Percentiles rank a stretch among this genome's conserved stretches.
phyloP scores from a whole-genome alignment of 148 eudicot genomes.

The Euryodendron excelsum region DNA sequence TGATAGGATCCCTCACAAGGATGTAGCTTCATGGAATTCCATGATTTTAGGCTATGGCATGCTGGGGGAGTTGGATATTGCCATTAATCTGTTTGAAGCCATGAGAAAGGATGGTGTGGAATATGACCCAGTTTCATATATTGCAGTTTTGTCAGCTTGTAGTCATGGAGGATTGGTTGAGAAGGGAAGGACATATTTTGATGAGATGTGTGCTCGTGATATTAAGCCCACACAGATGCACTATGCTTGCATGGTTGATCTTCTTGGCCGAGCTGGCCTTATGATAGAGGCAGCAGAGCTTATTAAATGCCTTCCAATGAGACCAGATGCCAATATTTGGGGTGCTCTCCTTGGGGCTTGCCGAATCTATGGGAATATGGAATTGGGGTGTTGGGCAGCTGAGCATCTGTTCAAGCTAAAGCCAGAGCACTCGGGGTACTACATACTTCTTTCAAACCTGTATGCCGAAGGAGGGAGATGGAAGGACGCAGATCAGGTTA shows the following conservation, averaged over 20 bases:
- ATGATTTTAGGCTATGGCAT: conserved; percentile 70
- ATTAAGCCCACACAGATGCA: conserved; percentile 48
- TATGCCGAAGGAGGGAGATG: conserved; percentile 73
- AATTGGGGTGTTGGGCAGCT: conserved; percentile 62
- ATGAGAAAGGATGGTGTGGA: conserved; percentile 46
- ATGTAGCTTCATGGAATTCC: conserved; percentile 73
- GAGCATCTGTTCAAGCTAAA: conserved; percentile 57
- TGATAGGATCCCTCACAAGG: conserved; percentile 39
- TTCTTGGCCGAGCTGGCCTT: conserved; percentile 75
- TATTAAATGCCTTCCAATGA: conserved; percentile 41
- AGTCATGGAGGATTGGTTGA: conserved; percentile 75
- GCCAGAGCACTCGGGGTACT: conserved; percentile 67
- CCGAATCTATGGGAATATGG: conserved; percentile 60
- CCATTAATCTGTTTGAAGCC: conserved; percentile 53
- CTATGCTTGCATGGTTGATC: conserved; percentile 82
- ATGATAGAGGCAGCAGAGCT: conserved; percentile 56
- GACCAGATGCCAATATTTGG: conserved; percentile 67
- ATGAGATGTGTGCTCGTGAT: conserved; percentile 48
- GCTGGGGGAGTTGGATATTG: conserved; percentile 55
- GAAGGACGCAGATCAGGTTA: conserved; percentile 59
- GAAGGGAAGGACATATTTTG: conserved; percentile 50
- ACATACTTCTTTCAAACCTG: conserved; percentile 62
- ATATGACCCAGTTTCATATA: conserved; percentile 59
- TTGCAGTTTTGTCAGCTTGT: conserved; percentile 71
- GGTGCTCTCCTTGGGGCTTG: conserved; percentile 73